Conservation (phyloP, 495 filamentous ascomycete species). For the Daldinia concentrica region DNA sequence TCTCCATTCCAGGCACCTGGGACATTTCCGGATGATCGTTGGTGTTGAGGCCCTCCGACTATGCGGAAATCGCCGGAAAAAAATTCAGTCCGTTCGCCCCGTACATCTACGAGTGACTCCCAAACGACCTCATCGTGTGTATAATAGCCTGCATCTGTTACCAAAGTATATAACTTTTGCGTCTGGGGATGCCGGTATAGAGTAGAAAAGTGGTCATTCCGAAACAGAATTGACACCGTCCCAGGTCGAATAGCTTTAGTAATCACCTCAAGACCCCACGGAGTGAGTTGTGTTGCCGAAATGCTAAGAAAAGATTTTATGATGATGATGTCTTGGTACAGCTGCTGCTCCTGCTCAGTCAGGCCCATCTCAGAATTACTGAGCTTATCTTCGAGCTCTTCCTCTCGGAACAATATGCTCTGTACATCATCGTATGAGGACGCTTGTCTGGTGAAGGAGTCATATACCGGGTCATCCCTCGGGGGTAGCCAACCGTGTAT, state of each 20-base stretch:
- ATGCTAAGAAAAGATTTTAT: conserved; percentile 83
- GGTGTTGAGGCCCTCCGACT: conserved; percentile 66
- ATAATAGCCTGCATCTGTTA: conserved; percentile 92
- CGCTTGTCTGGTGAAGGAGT: conserved; percentile 74
- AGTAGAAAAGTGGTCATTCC: conserved; percentile 96
- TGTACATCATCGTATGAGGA: conserved; percentile 90
- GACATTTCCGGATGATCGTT: conserved; percentile 31
- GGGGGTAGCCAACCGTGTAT: conserved; percentile 93
- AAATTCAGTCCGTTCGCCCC: conserved; percentile 82
- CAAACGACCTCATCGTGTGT: conserved; percentile 92
- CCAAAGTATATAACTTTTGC: conserved; percentile 75
- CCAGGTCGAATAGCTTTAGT: conserved; percentile 71
- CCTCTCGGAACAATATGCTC: conserved; percentile 83
- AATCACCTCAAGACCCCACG: conserved; percentile 79
- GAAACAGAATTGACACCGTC: conserved; percentile 86
- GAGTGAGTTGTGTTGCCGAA: conserved; percentile 87
- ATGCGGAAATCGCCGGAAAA: conserved; percentile 90
- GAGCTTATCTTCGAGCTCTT: conserved; percentile 86
- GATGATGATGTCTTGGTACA: conserved; percentile 79
- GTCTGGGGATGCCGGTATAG: conserved; percentile 83
- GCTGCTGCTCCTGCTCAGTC: conserved; percentile 71
- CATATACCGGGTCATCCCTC: conserved; percentile 66
- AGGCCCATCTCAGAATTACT: conserved; percentile 57
- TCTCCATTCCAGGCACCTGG: conserved; percentile 20
- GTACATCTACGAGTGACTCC: conserved; percentile 91